Evolutionary conservation across 2,329 filamentous ascomycete species (phyloP).

Genomic region (Hypoxylon sp.): DNA sequence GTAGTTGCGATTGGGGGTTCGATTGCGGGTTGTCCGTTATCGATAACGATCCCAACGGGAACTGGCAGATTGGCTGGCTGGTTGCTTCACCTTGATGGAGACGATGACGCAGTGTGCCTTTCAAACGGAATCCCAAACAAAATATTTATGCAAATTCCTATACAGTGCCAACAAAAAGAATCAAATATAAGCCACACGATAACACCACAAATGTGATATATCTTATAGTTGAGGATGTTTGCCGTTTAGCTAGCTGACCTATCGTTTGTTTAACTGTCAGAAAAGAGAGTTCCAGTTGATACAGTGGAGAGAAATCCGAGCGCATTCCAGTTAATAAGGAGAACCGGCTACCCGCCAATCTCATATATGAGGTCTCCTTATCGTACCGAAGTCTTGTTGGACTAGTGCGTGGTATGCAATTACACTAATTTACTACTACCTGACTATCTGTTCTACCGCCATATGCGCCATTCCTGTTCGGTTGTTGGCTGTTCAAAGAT

Average conservation of each 20-base stretch:
- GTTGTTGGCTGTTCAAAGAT: conserved; percentile 28
- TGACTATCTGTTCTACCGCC: conserved; percentile 25
- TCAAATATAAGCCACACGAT: conserved; percentile 10
- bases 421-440: conserved; percentile 32
- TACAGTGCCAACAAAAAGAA: conserved; percentile 2
- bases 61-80: neutral
- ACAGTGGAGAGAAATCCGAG: conserved; percentile 18
- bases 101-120: conserved; percentile 37
- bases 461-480: conserved; percentile 22
- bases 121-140: conserved; percentile 17
- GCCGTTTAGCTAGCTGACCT: neutral
- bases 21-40: conserved; percentile 35
- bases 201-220: conserved; percentile 14
- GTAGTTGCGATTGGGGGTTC: conserved; percentile 38
- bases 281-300: conserved; percentile 6
- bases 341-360: neutral
- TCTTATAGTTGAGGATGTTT: neutral
- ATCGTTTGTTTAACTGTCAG: conserved; percentile 1
- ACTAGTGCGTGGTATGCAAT: conserved; percentile 37
- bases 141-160: conserved; percentile 2
- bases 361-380: neutral
- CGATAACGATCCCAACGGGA: conserved; percentile 35
- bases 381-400: conserved; percentile 28
- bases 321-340: conserved; percentile 29
- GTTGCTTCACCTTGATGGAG: conserved; percentile 33